phyloP scores from a whole-genome alignment of 371 early-diverging fungal genomes.

The Mortierella sp. region DNA sequence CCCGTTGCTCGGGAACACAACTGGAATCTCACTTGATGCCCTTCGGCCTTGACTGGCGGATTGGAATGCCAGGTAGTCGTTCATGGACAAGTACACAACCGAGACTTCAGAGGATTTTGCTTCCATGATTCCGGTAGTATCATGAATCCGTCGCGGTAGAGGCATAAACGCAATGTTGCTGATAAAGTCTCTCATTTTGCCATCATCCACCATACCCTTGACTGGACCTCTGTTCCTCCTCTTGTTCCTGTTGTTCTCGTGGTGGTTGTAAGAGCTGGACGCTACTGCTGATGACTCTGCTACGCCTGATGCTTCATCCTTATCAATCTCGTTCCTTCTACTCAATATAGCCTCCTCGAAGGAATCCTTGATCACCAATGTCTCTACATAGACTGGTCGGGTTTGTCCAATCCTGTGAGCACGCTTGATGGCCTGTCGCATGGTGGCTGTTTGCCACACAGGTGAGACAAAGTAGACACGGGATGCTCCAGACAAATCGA shows the following conservation, averaged over 20 bases:
- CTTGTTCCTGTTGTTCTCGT: background rate
- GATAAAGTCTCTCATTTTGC: conserved; percentile 26
- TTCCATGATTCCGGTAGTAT: background rate
- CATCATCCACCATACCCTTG: conserved; percentile 26
- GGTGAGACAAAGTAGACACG: conserved; percentile 80
- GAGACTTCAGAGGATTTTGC: background rate
- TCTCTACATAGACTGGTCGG: conserved; percentile 81
- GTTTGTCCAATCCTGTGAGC: conserved; percentile 91
- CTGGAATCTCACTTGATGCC: conserved; percentile 4
- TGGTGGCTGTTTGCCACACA: conserved; percentile 72
- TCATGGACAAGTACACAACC: background rate
- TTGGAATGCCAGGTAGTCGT: background rate
- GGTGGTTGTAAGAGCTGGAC: too few relatives aligned
- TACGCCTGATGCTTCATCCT: background rate
- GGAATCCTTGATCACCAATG: conserved; percentile 72
- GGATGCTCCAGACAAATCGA: conserved; percentile 77
- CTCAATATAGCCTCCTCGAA: conserved; percentile 76
- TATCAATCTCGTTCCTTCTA: conserved; percentile 53
- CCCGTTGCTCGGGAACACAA: conserved; percentile 8
- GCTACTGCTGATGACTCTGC: too few relatives aligned
- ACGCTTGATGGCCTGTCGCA: conserved; percentile 87
- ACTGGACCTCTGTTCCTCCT: background rate
- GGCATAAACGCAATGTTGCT: conserved; percentile 27
- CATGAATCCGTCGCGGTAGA: background rate
- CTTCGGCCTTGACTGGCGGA: background rate